A percentile compares a stretch with the other conserved stretches of the same genome.
Conservation (phyloP, 2,329 filamentous ascomycete species). For the Colletotrichum neosansevieriae region DNA sequence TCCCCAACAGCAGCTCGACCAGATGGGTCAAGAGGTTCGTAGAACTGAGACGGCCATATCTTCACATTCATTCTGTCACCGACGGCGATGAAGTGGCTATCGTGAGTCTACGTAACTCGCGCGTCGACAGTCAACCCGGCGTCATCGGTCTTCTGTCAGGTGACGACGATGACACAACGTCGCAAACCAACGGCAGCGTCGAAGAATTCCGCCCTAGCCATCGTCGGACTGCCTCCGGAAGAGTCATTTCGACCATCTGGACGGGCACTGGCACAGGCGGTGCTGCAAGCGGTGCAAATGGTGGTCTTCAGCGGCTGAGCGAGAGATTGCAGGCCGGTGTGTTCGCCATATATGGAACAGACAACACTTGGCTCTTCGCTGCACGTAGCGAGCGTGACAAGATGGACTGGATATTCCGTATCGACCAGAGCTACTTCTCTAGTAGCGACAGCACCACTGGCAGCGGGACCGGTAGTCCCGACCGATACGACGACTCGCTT, state of each 20-base stretch:
- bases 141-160: slow-evolving; percentile 81
- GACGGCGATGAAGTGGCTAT: slow-evolving; percentile 92
- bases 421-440: slow-evolving; percentile 82
- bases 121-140: slow-evolving; percentile 93
- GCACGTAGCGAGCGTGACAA: slow-evolving; percentile 91
- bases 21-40: slow-evolving; percentile 94
- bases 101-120: slow-evolving; percentile 87
- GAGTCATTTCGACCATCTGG: slow-evolving; percentile 68
- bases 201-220: slow-evolving; percentile 59
- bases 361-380: slow-evolving; percentile 96
- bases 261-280: slow-evolving; percentile 58
- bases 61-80: slow-evolving; percentile 87
- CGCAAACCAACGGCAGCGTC: slow-evolving; percentile 47
- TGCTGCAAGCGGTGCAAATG: slow-evolving; percentile 40
- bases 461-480: slow-evolving; percentile 55
- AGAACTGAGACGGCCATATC: slow-evolving; percentile 89
- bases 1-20: slow-evolving; percentile 83
- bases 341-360: slow-evolving; percentile 93
- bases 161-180: slow-evolving; percentile 52
- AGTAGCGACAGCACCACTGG: slow-evolving; percentile 56
- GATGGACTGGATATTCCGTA: slow-evolving; percentile 95
- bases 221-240: slow-evolving; percentile 62
- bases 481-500: slow-evolving; percentile 37
- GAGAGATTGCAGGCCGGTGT: slow-evolving; percentile 77
- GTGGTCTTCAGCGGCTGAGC: slow-evolving; percentile 65